Base-by-base conservation (phyloP, 495 filamentous ascomycete genomes). In the Apodospora peruviana region DNA sequence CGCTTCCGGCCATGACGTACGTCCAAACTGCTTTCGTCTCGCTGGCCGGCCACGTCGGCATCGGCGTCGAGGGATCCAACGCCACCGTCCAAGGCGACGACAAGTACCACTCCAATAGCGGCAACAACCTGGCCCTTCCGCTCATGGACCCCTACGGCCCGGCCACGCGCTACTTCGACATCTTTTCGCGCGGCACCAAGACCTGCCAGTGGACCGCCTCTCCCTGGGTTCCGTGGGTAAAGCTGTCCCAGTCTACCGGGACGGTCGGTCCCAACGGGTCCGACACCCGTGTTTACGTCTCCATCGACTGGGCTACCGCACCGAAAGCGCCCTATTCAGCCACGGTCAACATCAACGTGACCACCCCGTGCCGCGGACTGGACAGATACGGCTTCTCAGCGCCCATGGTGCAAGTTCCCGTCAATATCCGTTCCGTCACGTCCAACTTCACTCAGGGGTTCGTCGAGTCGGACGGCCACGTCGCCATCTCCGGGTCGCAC, bases 81-180 rank as follows among this genome's bases (percentile, higher is more conserved):
- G 84, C 78, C 0, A 78, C 78, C 1, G 74, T 85, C 20, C 79
- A 82, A 5, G 84, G 85, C 10, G 83, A 87, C 43, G 82, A 86
- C 60, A 71, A 69, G 45, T 87, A 74, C 53, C 82, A 87, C 57
- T 21, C 60, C 46, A 81, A 83, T 60, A 72, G 72, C n/a, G 67
- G 62, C 14, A 74, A 72, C 43, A 78, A 71, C n/a, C 72, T 83
- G 20, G 56, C 71, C 0, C 69, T 87, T 10, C 76, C 80, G 4
- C 65, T 77, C 0, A 66, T 88, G 45, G 81, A 82, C 50, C 81
- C 78, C 5, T 88, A 83, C 53, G 78, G 81, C n/a, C 75, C 77
- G 0, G 56, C 58, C 2, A 73, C 70, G 1, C 76, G 82, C 43
- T 87, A 74, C 68, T 79, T 88, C 43, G 85, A 88, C 32, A 70